Percentiles rank a stretch among this genome's conserved stretches.
Conservation (phyloP, 257 asterid genomes). For the Anisodus tanguticus region DNA sequence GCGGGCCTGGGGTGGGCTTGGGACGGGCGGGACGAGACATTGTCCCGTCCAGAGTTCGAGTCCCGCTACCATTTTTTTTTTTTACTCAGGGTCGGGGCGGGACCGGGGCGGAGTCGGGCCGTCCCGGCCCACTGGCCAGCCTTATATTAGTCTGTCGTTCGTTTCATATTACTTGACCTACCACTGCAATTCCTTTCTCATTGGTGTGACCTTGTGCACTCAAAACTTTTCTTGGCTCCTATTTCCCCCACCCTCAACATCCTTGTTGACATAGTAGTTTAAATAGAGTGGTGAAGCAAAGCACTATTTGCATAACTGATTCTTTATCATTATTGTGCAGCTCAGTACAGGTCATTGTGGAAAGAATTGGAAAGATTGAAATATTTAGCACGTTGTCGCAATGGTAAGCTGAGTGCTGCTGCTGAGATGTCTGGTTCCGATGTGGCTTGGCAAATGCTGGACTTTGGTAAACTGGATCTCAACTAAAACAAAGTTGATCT, state of each 20-base stretch:
- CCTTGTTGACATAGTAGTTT: neutral
- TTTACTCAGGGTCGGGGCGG: too few species aligned
- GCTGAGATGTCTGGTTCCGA: constrained; percentile 40
- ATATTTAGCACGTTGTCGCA: constrained; percentile 38
- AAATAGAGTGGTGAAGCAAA: neutral
- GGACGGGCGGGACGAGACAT: too few species aligned
- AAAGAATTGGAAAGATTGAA: constrained; percentile 61
- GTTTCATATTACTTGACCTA: neutral
- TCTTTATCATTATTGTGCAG: constrained; percentile 38
- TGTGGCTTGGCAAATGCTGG: constrained; percentile 53
- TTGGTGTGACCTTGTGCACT: neutral
- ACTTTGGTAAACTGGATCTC: constrained; percentile 61
- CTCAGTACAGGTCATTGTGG: constrained; percentile 59
- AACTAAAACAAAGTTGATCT: constrained; percentile 36
- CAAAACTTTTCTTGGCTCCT: neutral
- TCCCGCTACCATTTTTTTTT: too few species aligned
- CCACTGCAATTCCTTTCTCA: neutral
- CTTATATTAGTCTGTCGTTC: neutral
- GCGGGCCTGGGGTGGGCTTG: too few species aligned
- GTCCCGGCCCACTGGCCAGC: too few species aligned
- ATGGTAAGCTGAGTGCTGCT: constrained; percentile 43
- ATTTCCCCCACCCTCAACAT: neutral
- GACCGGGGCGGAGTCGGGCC: too few species aligned
- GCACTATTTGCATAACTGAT: neutral
- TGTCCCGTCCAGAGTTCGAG: too few species aligned